Evolutionary conservation across 1,284 basidiomycete genomes (phyloP).

Genomic region (Mycena sp.): DNA sequence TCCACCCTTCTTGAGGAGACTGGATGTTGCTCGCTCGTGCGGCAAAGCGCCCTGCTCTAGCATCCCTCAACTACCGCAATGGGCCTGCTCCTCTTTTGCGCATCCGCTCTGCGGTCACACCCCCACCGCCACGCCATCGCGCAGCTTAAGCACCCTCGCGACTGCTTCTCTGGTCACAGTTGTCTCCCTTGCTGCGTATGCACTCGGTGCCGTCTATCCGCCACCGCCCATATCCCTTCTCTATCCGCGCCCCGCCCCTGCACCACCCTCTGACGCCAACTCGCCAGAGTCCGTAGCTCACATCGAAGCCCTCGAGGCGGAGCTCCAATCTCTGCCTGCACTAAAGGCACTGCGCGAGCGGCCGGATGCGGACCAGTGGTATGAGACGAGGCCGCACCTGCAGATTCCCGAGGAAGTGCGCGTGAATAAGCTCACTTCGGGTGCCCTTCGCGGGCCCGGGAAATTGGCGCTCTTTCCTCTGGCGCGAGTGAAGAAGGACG

Average conservation of each 20-base stretch:
- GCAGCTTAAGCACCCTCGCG: no score
- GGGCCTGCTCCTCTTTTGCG: no score
- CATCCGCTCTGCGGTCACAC: no score
- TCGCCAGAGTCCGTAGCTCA: conserved; percentile 71
- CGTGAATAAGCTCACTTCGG: conserved; percentile 86
- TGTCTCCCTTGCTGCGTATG: conserved; percentile 44
- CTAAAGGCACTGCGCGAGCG: conserved; percentile 61
- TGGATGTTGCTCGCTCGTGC: no score
- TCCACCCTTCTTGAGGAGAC: no score
- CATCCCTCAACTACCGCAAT: no score
- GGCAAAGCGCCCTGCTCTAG: no score
- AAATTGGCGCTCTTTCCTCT: conserved; percentile 84
- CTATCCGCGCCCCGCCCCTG: conserved; percentile 77
- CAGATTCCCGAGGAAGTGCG: conserved; percentile 74
- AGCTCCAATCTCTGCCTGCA: conserved; percentile 72
- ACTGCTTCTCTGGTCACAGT: conserved; percentile 26
- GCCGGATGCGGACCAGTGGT: conserved; percentile 68
- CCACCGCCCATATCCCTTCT: conserved; percentile 57
- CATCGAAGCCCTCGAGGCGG: conserved; percentile 69
- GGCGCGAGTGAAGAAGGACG: conserved; percentile 77
- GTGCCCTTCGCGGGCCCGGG: conserved; percentile 86
- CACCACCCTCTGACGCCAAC: conserved; percentile 65
- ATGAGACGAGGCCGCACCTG: conserved; percentile 79
- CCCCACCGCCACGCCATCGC: no score
- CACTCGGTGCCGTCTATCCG: conserved; percentile 51